Percentiles rank a stretch among this genome's conserved stretches.
Evolutionary conservation across 2,329 filamentous ascomycete species (phyloP).

Genomic region (Fusarium newnesense): DNA sequence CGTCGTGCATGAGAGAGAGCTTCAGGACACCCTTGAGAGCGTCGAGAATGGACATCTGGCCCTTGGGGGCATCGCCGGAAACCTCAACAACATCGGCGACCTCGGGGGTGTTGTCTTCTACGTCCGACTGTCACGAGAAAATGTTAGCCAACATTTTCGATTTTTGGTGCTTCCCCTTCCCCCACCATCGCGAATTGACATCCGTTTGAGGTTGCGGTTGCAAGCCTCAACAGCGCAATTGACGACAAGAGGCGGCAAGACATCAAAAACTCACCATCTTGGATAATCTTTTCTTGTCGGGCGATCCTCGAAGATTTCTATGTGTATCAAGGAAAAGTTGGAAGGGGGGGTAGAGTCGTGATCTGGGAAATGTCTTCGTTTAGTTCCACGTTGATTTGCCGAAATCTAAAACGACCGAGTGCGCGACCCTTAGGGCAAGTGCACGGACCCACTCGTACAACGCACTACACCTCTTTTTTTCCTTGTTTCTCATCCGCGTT

Average conservation of each 20-base stretch:
- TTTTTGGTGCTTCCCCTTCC: slow-evolving; percentile 9
- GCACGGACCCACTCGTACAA: slow-evolving; percentile 53
- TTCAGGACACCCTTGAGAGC: slow-evolving; percentile 99
- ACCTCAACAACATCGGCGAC: slow-evolving; percentile 93
- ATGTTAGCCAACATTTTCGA: slow-evolving; percentile 35
- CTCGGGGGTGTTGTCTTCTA: slow-evolving; percentile 98
- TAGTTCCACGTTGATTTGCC: slow-evolving; percentile 51
- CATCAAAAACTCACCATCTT: slow-evolving; percentile 67
- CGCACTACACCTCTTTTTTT: slow-evolving; percentile 46
- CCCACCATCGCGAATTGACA: slow-evolving; percentile 25
- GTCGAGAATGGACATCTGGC: slow-evolving; percentile 97
- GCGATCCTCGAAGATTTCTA: slow-evolving; percentile 74
- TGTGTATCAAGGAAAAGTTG: slow-evolving; percentile 48
- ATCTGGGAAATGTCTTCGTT: slow-evolving; percentile 46
- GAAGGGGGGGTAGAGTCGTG: slow-evolving; percentile 45
- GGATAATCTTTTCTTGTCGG: slow-evolving; percentile 65
- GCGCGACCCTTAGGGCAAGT: slow-evolving; percentile 55
- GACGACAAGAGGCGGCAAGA: background rate
- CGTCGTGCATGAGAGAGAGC: slow-evolving; percentile 99
- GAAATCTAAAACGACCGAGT: slow-evolving; percentile 48
- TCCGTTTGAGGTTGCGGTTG: background rate
- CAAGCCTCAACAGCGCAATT: slow-evolving; percentile 29
- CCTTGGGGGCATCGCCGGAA: slow-evolving; percentile 88
- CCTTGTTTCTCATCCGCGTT: slow-evolving; percentile 13
- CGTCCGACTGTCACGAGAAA: slow-evolving; percentile 82